These are phyloP conservation scores for Penicillium carneum DNA, from an alignment of 2,329 filamentous ascomycete genomes.

Conservation along the genomic window DNA sequence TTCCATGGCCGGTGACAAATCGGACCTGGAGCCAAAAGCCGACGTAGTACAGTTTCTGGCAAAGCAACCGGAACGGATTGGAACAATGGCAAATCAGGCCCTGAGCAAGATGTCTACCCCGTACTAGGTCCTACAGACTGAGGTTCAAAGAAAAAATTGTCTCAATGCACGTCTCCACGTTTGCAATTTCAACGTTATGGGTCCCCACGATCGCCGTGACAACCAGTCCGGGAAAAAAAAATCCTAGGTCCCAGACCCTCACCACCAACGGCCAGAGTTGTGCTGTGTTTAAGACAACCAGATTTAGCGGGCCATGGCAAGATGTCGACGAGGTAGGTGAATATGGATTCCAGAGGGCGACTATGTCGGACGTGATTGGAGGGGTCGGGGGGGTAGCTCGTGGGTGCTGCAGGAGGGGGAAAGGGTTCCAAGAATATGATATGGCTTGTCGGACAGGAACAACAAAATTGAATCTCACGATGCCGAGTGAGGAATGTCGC, in stretches of 20 bases:
- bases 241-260: conserved; percentile 29
- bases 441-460: conserved; percentile 6
- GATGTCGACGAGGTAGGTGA: not conserved
- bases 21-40: conserved; percentile 21
- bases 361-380: conserved; percentile 26
- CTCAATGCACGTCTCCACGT: conserved; percentile 19
- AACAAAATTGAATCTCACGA: conserved; percentile 19
- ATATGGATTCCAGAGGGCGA: not conserved
- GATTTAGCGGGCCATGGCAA: conserved; percentile 44
- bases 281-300: conserved; percentile 28
- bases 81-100: conserved; percentile 11
- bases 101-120: conserved; percentile 13
- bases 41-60: conserved; percentile 24
- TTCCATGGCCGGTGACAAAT: conserved; percentile 68
- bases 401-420: conserved; percentile 28
- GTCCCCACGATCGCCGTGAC: conserved; percentile 26
- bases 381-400: conserved; percentile 33
- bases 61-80: conserved; percentile 3
- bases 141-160: conserved; percentile 17
- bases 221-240: conserved; percentile 20
- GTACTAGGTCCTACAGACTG: conserved; percentile 20
- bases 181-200: conserved; percentile 26
- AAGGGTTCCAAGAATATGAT: conserved; percentile 11
- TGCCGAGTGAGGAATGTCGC: conserved; percentile 34
- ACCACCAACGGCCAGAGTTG: conserved; percentile 30